These are phyloP conservation scores for Raphanus hybrid DNA, from an alignment of 441 rosid genomes.

Conservation along the genomic window DNA sequence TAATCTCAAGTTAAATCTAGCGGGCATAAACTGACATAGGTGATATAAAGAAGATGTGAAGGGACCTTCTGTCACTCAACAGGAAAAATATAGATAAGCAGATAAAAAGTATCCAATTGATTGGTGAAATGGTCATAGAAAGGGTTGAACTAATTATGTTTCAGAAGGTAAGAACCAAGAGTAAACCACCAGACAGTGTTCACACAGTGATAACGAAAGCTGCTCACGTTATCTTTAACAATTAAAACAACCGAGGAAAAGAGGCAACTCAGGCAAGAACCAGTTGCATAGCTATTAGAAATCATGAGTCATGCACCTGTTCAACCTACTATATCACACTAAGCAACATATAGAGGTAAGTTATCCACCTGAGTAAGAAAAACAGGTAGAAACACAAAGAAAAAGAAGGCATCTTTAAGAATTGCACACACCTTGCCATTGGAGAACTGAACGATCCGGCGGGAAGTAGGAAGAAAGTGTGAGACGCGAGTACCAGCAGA, in stretches of 20 bases:
- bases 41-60: background rate
- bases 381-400: background rate
- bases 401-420: background rate
- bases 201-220: background rate
- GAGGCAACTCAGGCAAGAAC: constrained; percentile 18
- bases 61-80: background rate
- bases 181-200: background rate
- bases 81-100: constrained; percentile 17
- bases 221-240: constrained; percentile 1
- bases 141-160: constrained; percentile 1
- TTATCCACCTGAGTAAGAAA: background rate
- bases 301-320: background rate
- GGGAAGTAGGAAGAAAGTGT: constrained; percentile 93
- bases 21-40: constrained; percentile 1
- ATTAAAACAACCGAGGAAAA: background rate
- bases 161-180: background rate
- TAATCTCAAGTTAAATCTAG: constrained; percentile 9
- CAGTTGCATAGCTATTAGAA: constrained; percentile 4
- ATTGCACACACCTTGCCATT: constrained; percentile 72
- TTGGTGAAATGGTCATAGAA: background rate
- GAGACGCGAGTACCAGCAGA: constrained; percentile 54
- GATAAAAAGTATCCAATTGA: constrained; percentile 2
- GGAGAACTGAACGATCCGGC: constrained; percentile 92
- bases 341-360: background rate
- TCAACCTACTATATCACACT: background rate